Percentiles rank a stretch among this genome's conserved stretches.
phyloP scores from a whole-genome alignment of 2,329 filamentous ascomycete species.

The Metarhizium rileyi region DNA sequence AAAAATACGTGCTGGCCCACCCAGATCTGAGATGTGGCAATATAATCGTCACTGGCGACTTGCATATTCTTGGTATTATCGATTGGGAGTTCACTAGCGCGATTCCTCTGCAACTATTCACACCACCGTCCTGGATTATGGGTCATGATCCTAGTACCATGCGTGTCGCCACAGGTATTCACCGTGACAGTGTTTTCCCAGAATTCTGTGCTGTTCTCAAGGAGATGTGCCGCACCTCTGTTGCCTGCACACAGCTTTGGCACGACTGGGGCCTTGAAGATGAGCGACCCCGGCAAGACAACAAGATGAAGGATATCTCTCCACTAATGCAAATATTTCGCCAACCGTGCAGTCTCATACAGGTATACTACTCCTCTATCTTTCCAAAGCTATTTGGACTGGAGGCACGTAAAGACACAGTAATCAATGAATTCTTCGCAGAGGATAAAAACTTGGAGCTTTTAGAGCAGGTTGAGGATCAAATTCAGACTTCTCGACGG shows the following conservation, averaged over 20 bases:
- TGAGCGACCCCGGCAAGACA: not conserved
- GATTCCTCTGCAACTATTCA: conserved; percentile 10
- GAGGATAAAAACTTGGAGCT: not conserved
- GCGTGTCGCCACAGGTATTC: not conserved
- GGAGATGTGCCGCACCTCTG: not conserved
- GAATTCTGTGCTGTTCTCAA: not conserved
- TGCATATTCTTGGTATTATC: conserved; percentile 14
- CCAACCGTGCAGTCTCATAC: not conserved
- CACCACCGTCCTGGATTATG: conserved; percentile 12
- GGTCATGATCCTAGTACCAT: conserved; percentile 2
- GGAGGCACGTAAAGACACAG: not conserved
- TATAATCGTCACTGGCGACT: conserved; percentile 14
- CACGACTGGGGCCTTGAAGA: not conserved
- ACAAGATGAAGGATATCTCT: not conserved
- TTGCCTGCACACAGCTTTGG: not conserved
- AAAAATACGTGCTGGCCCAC: conserved; percentile 10
- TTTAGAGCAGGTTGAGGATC: conserved; percentile 2
- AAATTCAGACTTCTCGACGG: conserved; percentile 4
- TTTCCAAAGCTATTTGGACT: not conserved
- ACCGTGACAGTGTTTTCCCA: not conserved
- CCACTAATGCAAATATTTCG: not conserved
- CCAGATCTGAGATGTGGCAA: conserved; percentile 13
- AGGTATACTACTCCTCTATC: not conserved
- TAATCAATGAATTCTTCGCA: not conserved
- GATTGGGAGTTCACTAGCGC: conserved; percentile 16